Evolutionary conservation across 768 basidiomycete species (phyloP).

Genomic region (Cystobasidium ongulense): DNA sequence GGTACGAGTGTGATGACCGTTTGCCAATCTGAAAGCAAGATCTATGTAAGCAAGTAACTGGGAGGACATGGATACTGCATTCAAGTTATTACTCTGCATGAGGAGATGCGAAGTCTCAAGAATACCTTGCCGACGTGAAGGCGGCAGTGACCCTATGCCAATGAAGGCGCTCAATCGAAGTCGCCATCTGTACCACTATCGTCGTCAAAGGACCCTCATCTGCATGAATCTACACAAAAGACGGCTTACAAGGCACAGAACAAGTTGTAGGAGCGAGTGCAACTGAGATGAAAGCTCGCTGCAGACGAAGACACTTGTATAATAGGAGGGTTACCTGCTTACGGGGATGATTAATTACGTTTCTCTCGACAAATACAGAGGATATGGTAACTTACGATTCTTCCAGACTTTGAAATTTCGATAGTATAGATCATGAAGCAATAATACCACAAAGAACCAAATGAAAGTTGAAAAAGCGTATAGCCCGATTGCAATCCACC

Average conservation of each 20-base stretch:
- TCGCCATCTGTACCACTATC: neutral
- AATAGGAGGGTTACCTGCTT: neutral
- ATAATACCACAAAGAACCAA: constrained; percentile 5
- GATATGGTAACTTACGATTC: neutral
- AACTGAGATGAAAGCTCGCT: neutral
- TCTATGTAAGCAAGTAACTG: too few species aligned
- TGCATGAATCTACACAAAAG: neutral
- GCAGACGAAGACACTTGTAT: neutral
- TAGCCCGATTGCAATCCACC: constrained; percentile 17
- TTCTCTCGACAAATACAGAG: neutral
- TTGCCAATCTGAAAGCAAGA: neutral
- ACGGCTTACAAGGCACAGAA: neutral
- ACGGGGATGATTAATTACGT: neutral
- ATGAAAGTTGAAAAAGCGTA: constrained; percentile 9
- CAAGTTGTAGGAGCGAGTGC: neutral
- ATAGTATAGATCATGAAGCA: neutral
- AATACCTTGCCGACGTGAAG: neutral
- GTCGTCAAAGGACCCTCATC: neutral
- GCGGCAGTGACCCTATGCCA: neutral
- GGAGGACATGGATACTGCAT: too few species aligned
- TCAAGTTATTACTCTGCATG: constrained; percentile 8
- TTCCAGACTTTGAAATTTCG: neutral
- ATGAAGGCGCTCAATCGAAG: neutral
- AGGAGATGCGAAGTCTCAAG: neutral
- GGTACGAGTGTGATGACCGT: constrained; percentile 4